Evolutionary conservation across 139 green algal genomes (phyloP), one percentile per base, ranked within the genome.

Genomic region (Zygnema circumcarinatum): DNA sequence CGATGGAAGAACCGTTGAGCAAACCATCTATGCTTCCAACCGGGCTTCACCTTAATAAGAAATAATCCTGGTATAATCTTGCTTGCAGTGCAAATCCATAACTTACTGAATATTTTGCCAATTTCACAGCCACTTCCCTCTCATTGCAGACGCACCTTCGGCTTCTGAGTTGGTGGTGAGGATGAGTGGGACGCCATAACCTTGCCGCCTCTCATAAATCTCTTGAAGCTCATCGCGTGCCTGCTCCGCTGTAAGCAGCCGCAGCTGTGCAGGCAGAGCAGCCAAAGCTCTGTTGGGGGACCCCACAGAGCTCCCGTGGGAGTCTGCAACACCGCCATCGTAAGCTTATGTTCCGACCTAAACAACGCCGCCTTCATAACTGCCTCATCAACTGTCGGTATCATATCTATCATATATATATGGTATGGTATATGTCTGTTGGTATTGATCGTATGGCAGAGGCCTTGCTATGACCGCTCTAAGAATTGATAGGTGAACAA

Each of bases 91-190:
- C n/a, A n/a, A n/a, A n/a, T n/a, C n/a, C n/a, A n/a, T n/a, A n/a
- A n/a, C n/a, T n/a, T n/a, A n/a, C n/a, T n/a, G n/a, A n/a, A n/a
- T n/a, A n/a, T n/a, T n/a, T n/a, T n/a, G n/a, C n/a, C n/a, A n/a
- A n/a, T n/a, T n/a, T n/a, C n/a, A n/a, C n/a, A n/a, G n/a, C n/a
- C n/a, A n/a, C n/a, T n/a, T n/a, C n/a, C n/a, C n/a, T n/a, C n/a
- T n/a, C n/a, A 62, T n/a, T 62, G 25, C 38, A 80, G 39, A 80
- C 22, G 1, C 11, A 40, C 69, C 33, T 16, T 39, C 69, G 7
- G 47, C 69, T 40, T 80, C 73, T 80, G 3, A 62, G 25, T 47
- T 80, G 25, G 79, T 86, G 79, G 79, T 86, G 79, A 86, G 79
- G 38, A 86, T 54, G 79, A 76, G 21, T 67, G 79, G 40, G 22